A percentile compares a stretch with the other conserved stretches of the same genome.
Evolutionary conservation across 2,329 filamentous ascomycete genomes (phyloP).

Genomic region (Biscogniauxia marginata): DNA sequence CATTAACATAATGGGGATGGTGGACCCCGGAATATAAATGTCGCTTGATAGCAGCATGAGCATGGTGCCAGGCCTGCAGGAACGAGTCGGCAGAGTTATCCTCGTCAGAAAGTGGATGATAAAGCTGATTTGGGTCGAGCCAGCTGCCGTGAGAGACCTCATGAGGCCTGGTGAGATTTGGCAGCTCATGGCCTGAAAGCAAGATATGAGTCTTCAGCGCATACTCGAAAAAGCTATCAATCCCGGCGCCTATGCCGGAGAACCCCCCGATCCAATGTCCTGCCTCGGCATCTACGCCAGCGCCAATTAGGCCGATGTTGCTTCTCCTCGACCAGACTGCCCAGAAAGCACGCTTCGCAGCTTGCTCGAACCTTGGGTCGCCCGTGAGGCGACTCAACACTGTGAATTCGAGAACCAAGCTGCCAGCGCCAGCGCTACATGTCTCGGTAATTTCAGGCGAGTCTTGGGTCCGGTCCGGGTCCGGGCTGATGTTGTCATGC

Average conservation of each 20-base stretch:
- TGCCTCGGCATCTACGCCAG: constrained; percentile 87
- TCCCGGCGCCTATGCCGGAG: constrained; percentile 92
- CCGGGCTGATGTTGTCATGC: constrained; percentile 53
- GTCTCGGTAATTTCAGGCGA: constrained; percentile 83
- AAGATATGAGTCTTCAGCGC: constrained; percentile 92
- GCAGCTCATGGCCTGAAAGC: constrained; percentile 70
- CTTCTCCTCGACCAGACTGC: constrained; percentile 90
- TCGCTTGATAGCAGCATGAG: constrained; percentile 82
- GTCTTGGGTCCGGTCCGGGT: constrained; percentile 39
- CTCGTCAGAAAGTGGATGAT: constrained; percentile 58
- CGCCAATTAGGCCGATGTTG: constrained; percentile 81
- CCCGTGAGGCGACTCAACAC: constrained; percentile 85
- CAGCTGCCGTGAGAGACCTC: constrained; percentile 37
- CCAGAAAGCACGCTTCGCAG: constrained; percentile 93
- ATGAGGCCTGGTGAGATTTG: constrained; percentile 49
- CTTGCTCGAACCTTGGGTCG: constrained; percentile 81
- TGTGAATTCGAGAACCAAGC: constrained; percentile 88
- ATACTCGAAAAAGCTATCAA: constrained; percentile 99
- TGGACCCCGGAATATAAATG: constrained; percentile 85
- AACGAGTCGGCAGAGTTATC: constrained; percentile 77
- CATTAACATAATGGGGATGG: constrained; percentile 91
- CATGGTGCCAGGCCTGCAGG: constrained; percentile 77
- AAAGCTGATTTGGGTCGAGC: constrained; percentile 65
- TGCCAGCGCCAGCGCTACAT: constrained; percentile 95
- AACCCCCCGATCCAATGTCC: constrained; percentile 86